Percentiles rank a stretch among this genome's conserved stretches.
phyloP scores from a whole-genome alignment of 768 basidiomycete species.

The Podaxis mareebaensis region DNA sequence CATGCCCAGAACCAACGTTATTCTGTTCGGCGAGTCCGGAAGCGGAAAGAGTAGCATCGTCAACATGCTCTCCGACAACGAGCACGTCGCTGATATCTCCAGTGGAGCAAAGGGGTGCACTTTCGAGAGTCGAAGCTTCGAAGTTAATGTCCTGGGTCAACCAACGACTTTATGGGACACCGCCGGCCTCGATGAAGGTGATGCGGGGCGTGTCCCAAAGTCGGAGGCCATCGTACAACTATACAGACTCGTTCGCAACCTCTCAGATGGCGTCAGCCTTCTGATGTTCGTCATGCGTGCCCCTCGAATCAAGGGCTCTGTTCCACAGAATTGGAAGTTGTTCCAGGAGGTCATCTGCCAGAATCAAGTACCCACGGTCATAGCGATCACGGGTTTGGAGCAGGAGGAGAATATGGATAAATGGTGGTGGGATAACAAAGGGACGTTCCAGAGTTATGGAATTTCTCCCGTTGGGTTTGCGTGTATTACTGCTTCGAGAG shows the following conservation, averaged over 20 bases:
- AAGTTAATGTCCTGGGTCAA: slow-evolving; percentile 25
- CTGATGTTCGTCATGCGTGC: slow-evolving; percentile 42
- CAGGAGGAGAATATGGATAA: slow-evolving; percentile 28
- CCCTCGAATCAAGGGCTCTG: slow-evolving; percentile 33
- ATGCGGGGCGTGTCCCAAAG: slow-evolving; percentile 16
- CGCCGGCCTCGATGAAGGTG: slow-evolving; percentile 28
- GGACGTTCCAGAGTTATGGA: slow-evolving; percentile 28
- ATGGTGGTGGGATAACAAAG: slow-evolving; percentile 32
- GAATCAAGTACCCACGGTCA: slow-evolving; percentile 36
- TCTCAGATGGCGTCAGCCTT: slow-evolving; percentile 37
- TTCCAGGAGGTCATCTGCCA: slow-evolving; percentile 38
- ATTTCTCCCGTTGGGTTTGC: slow-evolving; percentile 34
- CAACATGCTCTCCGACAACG: slow-evolving; percentile 28
- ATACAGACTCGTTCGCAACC: slow-evolving; percentile 32
- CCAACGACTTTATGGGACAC: slow-evolving; percentile 37
- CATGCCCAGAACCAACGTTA: slow-evolving; percentile 22
- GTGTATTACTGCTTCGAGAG: slow-evolving; percentile 39
- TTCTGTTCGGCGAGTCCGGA: slow-evolving; percentile 40
- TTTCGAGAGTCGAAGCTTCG: slow-evolving; percentile 29
- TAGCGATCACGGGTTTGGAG: slow-evolving; percentile 41
- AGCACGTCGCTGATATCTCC: slow-evolving; percentile 29
- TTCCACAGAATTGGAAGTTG: slow-evolving; percentile 39
- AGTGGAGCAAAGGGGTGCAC: slow-evolving; percentile 36
- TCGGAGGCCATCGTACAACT: slow-evolving; percentile 26
- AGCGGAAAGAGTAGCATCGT: slow-evolving; percentile 29